Conservation (phyloP, 306 rosid species). For the Casuarina glauca region DNA sequence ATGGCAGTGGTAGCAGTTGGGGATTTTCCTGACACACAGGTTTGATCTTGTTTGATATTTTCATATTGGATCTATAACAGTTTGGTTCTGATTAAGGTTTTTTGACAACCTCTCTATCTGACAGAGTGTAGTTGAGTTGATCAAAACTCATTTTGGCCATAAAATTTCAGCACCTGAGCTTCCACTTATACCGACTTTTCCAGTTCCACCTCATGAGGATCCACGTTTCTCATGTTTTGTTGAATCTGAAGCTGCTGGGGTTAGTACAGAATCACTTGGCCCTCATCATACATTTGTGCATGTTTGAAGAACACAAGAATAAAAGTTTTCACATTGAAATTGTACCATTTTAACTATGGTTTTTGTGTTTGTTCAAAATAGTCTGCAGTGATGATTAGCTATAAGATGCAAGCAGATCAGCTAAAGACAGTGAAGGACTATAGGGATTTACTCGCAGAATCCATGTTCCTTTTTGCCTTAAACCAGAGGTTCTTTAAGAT, state of each 20-base stretch:
- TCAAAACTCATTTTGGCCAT: slow-evolving; percentile 76
- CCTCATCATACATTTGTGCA: slow-evolving; percentile 12
- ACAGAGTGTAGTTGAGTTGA: slow-evolving; percentile 81
- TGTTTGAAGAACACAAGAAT: slow-evolving; percentile 4
- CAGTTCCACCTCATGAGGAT: slow-evolving; percentile 78
- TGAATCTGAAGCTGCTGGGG: slow-evolving; percentile 99
- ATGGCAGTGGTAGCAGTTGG: slow-evolving; percentile 99
- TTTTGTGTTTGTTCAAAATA: slow-evolving; percentile 34
- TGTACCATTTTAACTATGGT: slow-evolving; percentile 19
- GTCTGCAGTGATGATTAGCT: slow-evolving; percentile 98
- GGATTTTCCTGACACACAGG: slow-evolving; percentile 90
- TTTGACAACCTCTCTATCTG: slow-evolving; percentile 29
- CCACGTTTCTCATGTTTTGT: slow-evolving; percentile 88
- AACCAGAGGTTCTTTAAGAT: slow-evolving; percentile 92
- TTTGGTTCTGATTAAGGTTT: slow-evolving; percentile 21
- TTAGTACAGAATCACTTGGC: slow-evolving; percentile 51
- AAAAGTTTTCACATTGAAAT: slow-evolving; percentile 10
- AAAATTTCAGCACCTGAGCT: slow-evolving; percentile 67
- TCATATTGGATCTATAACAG: slow-evolving; percentile 18
- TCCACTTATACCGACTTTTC: slow-evolving; percentile 61
- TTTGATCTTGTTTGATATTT: slow-evolving; percentile 35
- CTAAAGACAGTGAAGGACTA: slow-evolving; percentile 88
- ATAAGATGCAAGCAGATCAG: slow-evolving; percentile 72
- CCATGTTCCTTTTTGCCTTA: slow-evolving; percentile 88
- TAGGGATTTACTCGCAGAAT: slow-evolving; percentile 80